Conservation (phyloP, 768 basidiomycete species). For the Leccinum ochraceum region DNA sequence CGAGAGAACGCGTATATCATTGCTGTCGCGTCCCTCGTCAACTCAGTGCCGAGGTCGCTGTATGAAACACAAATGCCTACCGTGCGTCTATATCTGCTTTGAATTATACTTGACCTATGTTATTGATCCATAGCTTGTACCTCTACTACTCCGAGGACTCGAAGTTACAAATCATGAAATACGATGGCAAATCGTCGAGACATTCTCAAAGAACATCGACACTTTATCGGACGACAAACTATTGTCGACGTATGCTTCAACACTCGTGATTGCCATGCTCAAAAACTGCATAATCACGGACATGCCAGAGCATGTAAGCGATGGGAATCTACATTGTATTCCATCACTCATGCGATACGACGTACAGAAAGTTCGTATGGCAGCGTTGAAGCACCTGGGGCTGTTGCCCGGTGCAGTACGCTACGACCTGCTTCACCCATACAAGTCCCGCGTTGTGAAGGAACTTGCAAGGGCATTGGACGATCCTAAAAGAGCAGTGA, state of each 20-base stretch:
- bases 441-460: constrained; percentile 70
- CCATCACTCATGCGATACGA: neutral
- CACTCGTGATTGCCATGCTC: constrained; percentile 71
- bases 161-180: constrained; percentile 73
- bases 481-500: constrained; percentile 83
- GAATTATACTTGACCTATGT: neutral
- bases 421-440: constrained; percentile 81
- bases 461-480: constrained; percentile 78
- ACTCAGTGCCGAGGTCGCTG: constrained; percentile 72
- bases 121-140: constrained; percentile 66
- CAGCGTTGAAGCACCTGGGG: constrained; percentile 74
- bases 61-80: constrained; percentile 68
- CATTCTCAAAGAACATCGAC: constrained; percentile 69
- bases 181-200: constrained; percentile 78
- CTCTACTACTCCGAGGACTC: constrained; percentile 83
- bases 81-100: constrained; percentile 36
- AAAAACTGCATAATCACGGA: constrained; percentile 54
- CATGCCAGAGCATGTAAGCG: constrained; percentile 57
- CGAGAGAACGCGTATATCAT: constrained; percentile 74
- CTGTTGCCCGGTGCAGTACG: constrained; percentile 74
- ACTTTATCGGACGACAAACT: constrained; percentile 50
- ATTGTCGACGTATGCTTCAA: constrained; percentile 68
- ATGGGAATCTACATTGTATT: neutral
- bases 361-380: constrained; percentile 68
- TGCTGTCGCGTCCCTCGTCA: constrained; percentile 80